A percentile compares a stretch with the other conserved stretches of the same genome.
These are phyloP conservation scores for Erodium trifolium DNA, from an alignment of 441 rosid species.

Conservation along the genomic window DNA sequence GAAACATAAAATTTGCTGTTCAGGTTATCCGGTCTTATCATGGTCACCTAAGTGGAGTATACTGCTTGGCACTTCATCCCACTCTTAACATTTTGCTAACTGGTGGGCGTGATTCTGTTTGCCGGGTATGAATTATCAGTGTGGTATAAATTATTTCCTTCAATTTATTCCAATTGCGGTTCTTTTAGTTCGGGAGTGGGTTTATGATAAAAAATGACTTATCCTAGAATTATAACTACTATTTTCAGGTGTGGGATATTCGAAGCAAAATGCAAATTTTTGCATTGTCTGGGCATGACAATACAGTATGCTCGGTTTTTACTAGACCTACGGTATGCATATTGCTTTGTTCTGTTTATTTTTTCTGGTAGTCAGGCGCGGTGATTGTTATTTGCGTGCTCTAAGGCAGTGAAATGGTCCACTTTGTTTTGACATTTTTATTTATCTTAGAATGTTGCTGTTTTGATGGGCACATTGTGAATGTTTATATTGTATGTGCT, in stretches of 20 bases:
- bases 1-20: constrained; percentile 19
- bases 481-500: no score
- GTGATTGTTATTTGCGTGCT: background rate
- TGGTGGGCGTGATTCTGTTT: constrained; percentile 97
- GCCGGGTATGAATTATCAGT: constrained; percentile 51
- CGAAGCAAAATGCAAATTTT: constrained; percentile 92
- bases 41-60: constrained; percentile 97
- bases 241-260: constrained; percentile 85
- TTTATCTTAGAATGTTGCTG: background rate
- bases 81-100: constrained; percentile 80
- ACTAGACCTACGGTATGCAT: constrained; percentile 72
- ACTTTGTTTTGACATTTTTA: background rate
- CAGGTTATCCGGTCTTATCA: constrained; percentile 95
- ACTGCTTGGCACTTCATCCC: constrained; percentile 97
- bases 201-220: background rate
- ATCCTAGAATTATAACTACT: background rate
- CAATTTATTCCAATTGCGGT: background rate
- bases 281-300: constrained; percentile 92
- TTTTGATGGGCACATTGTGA: background rate
- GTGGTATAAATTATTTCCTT: background rate
- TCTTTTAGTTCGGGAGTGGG: no score
- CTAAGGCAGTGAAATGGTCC: background rate
- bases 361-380: background rate
- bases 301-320: constrained; percentile 95
- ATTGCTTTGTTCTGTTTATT: background rate